A percentile compares a stretch with the other conserved stretches of the same genome.
These are phyloP conservation scores for Malassezia yamatoensis DNA, from an alignment of 1,284 basidiomycete genomes.

Conservation along the genomic window DNA sequence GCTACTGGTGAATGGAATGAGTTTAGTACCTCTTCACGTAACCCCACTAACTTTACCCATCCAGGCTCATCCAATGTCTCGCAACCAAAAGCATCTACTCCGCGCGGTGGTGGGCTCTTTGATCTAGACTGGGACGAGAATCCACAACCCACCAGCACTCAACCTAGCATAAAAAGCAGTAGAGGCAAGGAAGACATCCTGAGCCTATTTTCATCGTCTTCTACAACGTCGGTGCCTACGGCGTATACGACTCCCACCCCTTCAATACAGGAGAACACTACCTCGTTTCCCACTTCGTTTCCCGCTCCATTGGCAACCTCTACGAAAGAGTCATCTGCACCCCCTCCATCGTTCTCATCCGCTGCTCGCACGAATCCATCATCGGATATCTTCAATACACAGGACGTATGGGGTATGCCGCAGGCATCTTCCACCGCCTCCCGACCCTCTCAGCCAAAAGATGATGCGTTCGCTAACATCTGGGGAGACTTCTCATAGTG, in stretches of 20 bases:
- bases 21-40: too few species aligned
- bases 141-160: neutral
- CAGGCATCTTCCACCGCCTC: neutral
- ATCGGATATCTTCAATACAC: slow-evolving; percentile 25
- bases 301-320: too few species aligned
- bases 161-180: neutral
- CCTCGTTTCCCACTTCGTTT: too few species aligned
- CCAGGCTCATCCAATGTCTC: neutral
- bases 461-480: slow-evolving; percentile 46
- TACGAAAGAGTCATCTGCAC: neutral
- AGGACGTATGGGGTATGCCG: slow-evolving; percentile 30
- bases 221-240: slow-evolving; percentile 10
- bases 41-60: too few species aligned
- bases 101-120: slow-evolving; percentile 60
- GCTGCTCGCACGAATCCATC: neutral
- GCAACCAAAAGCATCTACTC: neutral
- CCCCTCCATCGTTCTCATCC: neutral
- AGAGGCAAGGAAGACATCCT: slow-evolving; percentile 67
- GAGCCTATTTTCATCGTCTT: slow-evolving; percentile 57
- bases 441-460: slow-evolving; percentile 5
- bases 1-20: too few species aligned
- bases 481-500: slow-evolving; percentile 45
- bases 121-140: slow-evolving; percentile 64
- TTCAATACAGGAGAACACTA: neutral
- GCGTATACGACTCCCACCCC: neutral